These are phyloP conservation scores for Termitomyces sp. DNA, from an alignment of 768 basidiomycete genomes.

Conservation along the genomic window DNA sequence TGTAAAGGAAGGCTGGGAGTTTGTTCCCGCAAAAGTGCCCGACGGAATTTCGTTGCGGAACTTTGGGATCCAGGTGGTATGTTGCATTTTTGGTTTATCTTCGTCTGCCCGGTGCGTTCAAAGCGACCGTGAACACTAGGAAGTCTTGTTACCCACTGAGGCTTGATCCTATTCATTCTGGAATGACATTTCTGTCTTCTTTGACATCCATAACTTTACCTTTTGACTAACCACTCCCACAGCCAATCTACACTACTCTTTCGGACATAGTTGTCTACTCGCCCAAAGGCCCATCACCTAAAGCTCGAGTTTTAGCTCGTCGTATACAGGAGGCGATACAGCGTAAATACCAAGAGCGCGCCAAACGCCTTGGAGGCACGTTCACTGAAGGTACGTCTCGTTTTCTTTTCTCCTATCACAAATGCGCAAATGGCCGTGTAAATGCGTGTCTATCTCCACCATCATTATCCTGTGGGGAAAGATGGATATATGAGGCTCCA, in stretches of 20 bases:
- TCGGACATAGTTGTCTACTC: constrained; percentile 90
- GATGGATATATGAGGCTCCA: background rate
- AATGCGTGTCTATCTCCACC: background rate
- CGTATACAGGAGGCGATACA: constrained; percentile 62
- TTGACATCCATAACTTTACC: background rate
- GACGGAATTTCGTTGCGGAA: constrained; percentile 82
- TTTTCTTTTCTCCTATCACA: background rate
- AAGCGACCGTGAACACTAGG: background rate
- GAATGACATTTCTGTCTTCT: background rate
- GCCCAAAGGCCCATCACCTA: constrained; percentile 53
- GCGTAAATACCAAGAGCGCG: constrained; percentile 49
- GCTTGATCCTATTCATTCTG: background rate
- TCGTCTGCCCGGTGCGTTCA: background rate
- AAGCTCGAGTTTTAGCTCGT: constrained; percentile 58
- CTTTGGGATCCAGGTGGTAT: constrained; percentile 84
- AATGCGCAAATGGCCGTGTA: background rate
- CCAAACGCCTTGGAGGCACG: constrained; percentile 5
- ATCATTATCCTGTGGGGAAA: background rate
- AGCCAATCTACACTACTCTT: constrained; percentile 85
- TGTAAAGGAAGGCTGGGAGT: constrained; percentile 42
- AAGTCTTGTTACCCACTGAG: too few relatives aligned
- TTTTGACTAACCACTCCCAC: constrained; percentile 1
- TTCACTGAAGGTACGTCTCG: background rate
- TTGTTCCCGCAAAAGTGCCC: constrained; percentile 67
- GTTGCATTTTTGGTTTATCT: constrained; percentile 23